Conservation (phyloP, 768 basidiomycete species). For the Crassisporium funariophilum region DNA sequence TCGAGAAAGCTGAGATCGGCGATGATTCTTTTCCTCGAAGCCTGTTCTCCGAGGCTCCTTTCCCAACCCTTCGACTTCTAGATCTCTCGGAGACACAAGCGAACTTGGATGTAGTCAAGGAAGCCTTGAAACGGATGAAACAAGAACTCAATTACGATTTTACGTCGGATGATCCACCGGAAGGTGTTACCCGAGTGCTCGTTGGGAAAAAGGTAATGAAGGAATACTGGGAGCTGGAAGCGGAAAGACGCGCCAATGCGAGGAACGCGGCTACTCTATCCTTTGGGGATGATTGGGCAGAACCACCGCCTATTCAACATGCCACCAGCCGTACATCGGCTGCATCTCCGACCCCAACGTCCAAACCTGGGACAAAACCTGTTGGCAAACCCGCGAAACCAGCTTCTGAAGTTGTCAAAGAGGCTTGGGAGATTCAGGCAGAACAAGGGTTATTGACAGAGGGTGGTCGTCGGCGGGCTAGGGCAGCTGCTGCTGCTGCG, state of each 20-base stretch:
- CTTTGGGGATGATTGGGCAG: constrained; percentile 8
- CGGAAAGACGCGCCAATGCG: constrained; percentile 55
- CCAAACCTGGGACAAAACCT: constrained; percentile 8
- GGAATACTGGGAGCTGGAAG: constrained; percentile 81
- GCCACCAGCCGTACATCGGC: constrained; percentile 9
- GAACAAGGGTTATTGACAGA: constrained; percentile 77
- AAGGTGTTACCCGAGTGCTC: constrained; percentile 55
- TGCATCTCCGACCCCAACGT: constrained; percentile 11
- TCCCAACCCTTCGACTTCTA: constrained; percentile 55
- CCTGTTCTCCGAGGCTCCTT: constrained; percentile 40
- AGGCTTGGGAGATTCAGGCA: constrained; percentile 80
- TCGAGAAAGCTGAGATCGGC: constrained; percentile 59
- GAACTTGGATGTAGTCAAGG: constrained; percentile 45
- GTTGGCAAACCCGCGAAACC: constrained; percentile 15
- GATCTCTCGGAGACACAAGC: constrained; percentile 70
- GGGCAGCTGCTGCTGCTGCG: constrained; percentile 49
- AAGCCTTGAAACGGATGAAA: constrained; percentile 47
- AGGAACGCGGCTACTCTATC: constrained; percentile 38
- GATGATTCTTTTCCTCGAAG: constrained; percentile 58
- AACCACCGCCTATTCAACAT: constrained; percentile 3
- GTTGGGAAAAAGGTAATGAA: constrained; percentile 72
- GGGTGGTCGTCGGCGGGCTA: constrained; percentile 66
- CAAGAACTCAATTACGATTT: constrained; percentile 58
- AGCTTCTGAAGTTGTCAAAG: constrained; percentile 50
- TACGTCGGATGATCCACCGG: constrained; percentile 53